Conservation (phyloP, 768 basidiomycete species). For the Zangia roseola region DNA sequence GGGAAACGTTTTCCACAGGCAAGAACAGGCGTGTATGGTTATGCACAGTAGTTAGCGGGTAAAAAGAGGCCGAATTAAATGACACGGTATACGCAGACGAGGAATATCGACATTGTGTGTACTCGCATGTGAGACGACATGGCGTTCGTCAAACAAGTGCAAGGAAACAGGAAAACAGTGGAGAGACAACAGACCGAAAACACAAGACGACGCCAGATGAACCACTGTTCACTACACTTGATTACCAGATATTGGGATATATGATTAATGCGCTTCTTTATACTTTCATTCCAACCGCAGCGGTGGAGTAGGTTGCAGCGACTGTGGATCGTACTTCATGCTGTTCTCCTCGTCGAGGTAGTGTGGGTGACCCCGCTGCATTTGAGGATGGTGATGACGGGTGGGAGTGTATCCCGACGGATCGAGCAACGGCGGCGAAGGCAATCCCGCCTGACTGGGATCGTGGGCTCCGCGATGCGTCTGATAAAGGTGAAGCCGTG, state of each 20-base stretch:
- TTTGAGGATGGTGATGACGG: slow-evolving; percentile 35
- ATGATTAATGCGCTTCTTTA: slow-evolving; percentile 20
- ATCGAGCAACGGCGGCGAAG: slow-evolving; percentile 36
- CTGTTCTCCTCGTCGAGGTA: slow-evolving; percentile 35
- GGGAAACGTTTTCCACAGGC: background rate
- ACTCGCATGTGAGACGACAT: slow-evolving; percentile 8
- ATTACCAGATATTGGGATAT: slow-evolving; percentile 30
- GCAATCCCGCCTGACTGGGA: slow-evolving; percentile 22
- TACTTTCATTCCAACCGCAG: slow-evolving; percentile 51
- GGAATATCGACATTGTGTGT: slow-evolving; percentile 10
- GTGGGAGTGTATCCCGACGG: slow-evolving; percentile 28
- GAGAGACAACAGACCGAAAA: background rate
- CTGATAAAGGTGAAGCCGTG: slow-evolving; percentile 34
- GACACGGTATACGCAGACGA: slow-evolving; percentile 22
- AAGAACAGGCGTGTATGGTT: slow-evolving; percentile 6
- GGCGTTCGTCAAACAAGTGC: slow-evolving; percentile 2
- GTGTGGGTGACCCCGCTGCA: slow-evolving; percentile 33
- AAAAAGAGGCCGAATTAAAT: slow-evolving; percentile 19
- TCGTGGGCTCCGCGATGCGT: slow-evolving; percentile 36
- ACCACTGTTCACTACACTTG: slow-evolving; percentile 24
- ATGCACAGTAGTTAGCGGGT: slow-evolving; percentile 21
- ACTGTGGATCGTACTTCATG: slow-evolving; percentile 47
- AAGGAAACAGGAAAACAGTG: too few species aligned
- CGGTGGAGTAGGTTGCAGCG: slow-evolving; percentile 42
- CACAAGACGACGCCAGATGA: background rate